Conservation (phyloP, 495 filamentous ascomycete species). For the Penicillium subrubescens region DNA sequence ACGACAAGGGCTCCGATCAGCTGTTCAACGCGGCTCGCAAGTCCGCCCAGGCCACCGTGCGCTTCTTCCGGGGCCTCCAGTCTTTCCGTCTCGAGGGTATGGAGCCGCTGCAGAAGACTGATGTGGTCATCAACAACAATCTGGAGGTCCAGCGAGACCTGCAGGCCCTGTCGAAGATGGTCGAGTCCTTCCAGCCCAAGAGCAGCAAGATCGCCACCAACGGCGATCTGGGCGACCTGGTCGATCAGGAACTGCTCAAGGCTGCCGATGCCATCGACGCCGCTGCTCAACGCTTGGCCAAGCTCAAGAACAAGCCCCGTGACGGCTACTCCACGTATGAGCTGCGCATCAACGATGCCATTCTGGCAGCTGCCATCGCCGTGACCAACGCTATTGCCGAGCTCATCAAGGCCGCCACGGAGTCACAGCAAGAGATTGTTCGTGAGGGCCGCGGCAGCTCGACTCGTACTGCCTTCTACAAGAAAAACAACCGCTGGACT, state of each 20-base stretch:
- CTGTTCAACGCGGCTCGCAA: constrained; percentile 78
- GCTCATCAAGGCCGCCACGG: constrained; percentile 94
- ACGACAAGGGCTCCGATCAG: constrained; percentile 89
- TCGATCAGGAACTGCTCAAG: constrained; percentile 87
- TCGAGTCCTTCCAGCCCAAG: constrained; percentile 86
- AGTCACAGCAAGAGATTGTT: constrained; percentile 96
- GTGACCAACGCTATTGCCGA: constrained; percentile 96
- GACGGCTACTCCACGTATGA: constrained; percentile 97
- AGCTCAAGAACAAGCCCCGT: constrained; percentile 89
- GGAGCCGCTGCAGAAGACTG: constrained; percentile 84
- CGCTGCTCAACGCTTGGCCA: constrained; percentile 82
- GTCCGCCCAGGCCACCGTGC: constrained; percentile 84
- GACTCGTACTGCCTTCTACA: constrained; percentile 95
- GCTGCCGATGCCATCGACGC: constrained; percentile 96
- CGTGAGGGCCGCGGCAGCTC: constrained; percentile 86
- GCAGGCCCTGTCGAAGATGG: constrained; percentile 87
- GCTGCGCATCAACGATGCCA: constrained; percentile 89
- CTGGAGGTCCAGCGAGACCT: constrained; percentile 90
- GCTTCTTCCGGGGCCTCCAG: constrained; percentile 92
- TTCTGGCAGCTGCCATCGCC: constrained; percentile 90
- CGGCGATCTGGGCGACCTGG: constrained; percentile 90
- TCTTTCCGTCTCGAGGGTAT: constrained; percentile 91
- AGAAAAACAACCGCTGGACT: constrained; percentile 98
- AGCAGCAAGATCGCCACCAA: constrained; percentile 75
- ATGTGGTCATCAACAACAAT: constrained; percentile 95